Conservation (phyloP, 305 asterid species). For the Salvia sclarea region DNA sequence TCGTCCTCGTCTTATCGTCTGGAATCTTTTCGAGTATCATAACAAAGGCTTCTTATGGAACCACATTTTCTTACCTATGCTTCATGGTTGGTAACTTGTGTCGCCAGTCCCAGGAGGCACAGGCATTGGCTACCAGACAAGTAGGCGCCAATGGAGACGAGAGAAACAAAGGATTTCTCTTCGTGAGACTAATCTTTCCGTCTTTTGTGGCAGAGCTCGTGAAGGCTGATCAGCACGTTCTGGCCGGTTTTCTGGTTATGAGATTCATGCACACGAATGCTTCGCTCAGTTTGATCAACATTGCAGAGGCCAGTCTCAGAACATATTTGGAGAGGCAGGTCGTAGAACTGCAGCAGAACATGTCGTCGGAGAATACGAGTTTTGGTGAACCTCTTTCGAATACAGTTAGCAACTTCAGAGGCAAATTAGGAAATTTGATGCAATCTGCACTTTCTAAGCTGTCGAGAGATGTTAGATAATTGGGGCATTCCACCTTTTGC, state of each 20-base stretch:
- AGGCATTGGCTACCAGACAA: conserved; percentile 30
- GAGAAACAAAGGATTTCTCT: conserved; percentile 36
- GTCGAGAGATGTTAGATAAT: conserved; percentile 48
- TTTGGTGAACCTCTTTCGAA: conserved; percentile 45
- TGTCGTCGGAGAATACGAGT: conserved; percentile 36
- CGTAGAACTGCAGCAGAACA: conserved; percentile 35
- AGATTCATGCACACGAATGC: conserved; percentile 67
- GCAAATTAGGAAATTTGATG: conserved; percentile 47
- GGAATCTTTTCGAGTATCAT: conserved; percentile 56
- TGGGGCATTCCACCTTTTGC: neutral
- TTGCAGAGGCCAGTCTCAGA: conserved; percentile 69
- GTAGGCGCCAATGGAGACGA: conserved; percentile 28
- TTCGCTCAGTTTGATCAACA: conserved; percentile 66
- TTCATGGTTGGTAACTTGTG: conserved; percentile 72
- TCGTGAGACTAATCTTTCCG: conserved; percentile 62
- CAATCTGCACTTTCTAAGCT: conserved; percentile 56
- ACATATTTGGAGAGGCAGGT: conserved; percentile 56
- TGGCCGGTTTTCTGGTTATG: conserved; percentile 80
- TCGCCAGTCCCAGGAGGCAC: conserved; percentile 66
- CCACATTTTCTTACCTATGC: conserved; percentile 72
- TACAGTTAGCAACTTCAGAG: conserved; percentile 48
- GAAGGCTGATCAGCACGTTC: conserved; percentile 70
- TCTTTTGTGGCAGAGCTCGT: conserved; percentile 80
- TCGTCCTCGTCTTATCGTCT: conserved; percentile 67
- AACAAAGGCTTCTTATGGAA: conserved; percentile 55